Evolutionary conservation across 148 eudicot species (phyloP), one percentile per base, ranked within the genome.

Genomic region (Nepenthes mirabilis): DNA sequence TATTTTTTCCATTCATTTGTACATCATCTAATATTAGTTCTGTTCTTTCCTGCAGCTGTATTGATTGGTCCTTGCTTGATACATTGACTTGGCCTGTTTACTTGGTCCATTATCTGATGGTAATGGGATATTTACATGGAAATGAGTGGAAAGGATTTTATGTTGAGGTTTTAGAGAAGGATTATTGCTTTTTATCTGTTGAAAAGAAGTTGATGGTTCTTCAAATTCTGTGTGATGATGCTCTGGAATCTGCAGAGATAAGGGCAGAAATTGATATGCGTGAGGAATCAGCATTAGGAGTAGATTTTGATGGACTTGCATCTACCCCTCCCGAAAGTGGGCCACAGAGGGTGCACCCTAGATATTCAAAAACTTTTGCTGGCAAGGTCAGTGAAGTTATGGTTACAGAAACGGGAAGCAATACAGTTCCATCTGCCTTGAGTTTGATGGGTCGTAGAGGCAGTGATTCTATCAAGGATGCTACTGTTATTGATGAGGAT

Each of bases 41-140:
- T 60, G 43, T 51, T 52, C 58, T 60, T 71, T 61, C 65, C 37
- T 69, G 58, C 80, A 93, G 98, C 80, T 77, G 72, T 65, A 65
- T 75, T 52, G 98, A 93, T 62, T 93, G 98, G 98, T 75, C 62
- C 64, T 80, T 93, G 82, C 91, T 93, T 71, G 98, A 93, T 76
- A 61, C 67, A 40, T 53, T 93, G 72, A 93, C 98, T 47, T 93
- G 98, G 98, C 96, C 98, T 62, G 73, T 84, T 50, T 82, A 73
- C 68, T 57, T 86, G 75, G 83, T 78, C 56, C 85, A 89, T 49
- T 93, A 88, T 77, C 58, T 93, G 65, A 80, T 67, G 81, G 66
- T 72, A 63, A 82, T 82, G 87, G 83, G 90, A 64, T 75, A 77
- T 55, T 64, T 71, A 35, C 67, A 82, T 52, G 85, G 76, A 66